A percentile compares a stretch with the other conserved stretches of the same genome.
These are phyloP conservation scores for Fibroporia radiculosa DNA, from an alignment of 768 basidiomycete species.

Conservation along the genomic window DNA sequence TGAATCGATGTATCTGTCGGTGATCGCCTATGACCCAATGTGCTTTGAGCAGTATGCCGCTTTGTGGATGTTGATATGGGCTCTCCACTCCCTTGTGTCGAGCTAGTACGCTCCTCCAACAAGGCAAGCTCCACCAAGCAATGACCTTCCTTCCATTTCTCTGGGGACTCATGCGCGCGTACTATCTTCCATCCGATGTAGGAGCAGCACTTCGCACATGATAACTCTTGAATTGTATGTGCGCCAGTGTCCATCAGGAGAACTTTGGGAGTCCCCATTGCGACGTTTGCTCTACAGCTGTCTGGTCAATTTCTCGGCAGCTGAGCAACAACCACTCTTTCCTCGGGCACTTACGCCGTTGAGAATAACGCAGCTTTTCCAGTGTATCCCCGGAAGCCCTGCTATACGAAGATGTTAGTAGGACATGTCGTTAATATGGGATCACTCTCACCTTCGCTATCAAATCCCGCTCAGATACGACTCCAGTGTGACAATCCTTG, in stretches of 20 bases:
- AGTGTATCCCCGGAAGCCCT: constrained; percentile 41
- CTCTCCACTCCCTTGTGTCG: background rate
- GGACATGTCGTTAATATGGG: background rate
- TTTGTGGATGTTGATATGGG: background rate
- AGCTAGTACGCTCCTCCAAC: constrained; percentile 1
- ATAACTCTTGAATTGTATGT: constrained; percentile 52
- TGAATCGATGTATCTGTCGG: background rate
- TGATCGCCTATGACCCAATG: background rate
- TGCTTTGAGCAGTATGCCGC: background rate
- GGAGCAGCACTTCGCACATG: constrained; percentile 39
- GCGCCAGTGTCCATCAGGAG: constrained; percentile 59
- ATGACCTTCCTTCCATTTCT: constrained; percentile 57
- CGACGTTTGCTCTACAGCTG: constrained; percentile 47
- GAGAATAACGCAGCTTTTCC: constrained; percentile 55
- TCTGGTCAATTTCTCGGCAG: background rate
- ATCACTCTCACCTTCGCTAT: background rate
- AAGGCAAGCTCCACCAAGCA: constrained; percentile 46
- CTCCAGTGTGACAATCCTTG: background rate
- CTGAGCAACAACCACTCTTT: constrained; percentile 1
- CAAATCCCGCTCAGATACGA: background rate
- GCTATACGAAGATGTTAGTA: background rate
- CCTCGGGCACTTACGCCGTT: constrained; percentile 35
- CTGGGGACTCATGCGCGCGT: constrained; percentile 45
- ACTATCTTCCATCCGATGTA: constrained; percentile 62
- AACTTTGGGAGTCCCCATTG: constrained; percentile 34